A percentile compares a stretch with the other conserved stretches of the same genome.
Conservation (phyloP, 176 grass and related monocot genomes). For the Zoysia pacifica region DNA sequence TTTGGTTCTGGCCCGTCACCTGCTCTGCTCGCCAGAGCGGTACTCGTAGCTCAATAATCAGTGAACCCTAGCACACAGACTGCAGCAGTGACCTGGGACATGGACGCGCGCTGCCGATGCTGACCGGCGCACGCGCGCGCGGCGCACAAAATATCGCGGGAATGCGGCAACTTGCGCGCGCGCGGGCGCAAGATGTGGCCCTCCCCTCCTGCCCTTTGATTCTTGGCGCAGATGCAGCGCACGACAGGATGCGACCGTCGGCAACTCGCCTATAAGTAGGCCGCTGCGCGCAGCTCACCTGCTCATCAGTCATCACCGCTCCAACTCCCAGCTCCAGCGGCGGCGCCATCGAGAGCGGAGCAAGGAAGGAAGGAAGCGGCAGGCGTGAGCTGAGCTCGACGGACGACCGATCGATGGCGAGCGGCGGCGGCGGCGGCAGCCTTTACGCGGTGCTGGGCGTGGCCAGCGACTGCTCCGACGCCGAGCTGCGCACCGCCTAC, state of each 20-base stretch:
- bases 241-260: neutral
- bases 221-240: constrained; percentile 41
- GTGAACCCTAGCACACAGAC: too few species aligned
- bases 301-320: neutral
- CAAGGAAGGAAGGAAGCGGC: neutral
- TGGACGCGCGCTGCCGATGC: too few species aligned
- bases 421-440: constrained; percentile 28
- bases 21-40: too few species aligned
- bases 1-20: too few species aligned
- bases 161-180: too few species aligned
- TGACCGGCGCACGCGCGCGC: too few species aligned
- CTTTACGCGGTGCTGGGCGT: constrained; percentile 67
- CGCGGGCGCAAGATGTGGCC: too few species aligned
- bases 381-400: neutral
- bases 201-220: neutral
- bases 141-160: too few species aligned
- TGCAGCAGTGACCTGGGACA: too few species aligned
- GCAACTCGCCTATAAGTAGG: constrained; percentile 35
- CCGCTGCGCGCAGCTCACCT: constrained; percentile 1
- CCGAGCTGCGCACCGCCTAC: constrained; percentile 67
- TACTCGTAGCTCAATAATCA: too few species aligned
- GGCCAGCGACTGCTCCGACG: constrained; percentile 67
- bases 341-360: too few species aligned
- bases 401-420: constrained; percentile 20
- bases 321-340: too few species aligned